Conservation (phyloP, 768 basidiomycete genomes). For the Brasilioporus rufonigricans region DNA sequence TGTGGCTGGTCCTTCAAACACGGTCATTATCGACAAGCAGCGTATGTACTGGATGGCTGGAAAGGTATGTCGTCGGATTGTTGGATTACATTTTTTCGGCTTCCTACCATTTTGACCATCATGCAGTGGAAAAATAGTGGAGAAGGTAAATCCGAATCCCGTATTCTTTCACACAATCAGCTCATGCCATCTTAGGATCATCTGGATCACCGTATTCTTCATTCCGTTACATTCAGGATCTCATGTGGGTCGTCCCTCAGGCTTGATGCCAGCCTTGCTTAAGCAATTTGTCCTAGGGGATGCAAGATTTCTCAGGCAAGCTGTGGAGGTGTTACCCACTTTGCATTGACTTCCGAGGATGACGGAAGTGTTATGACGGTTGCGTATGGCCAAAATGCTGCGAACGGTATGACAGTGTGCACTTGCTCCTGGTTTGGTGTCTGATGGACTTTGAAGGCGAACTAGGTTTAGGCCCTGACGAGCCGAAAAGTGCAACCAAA, state of each 20-base stretch:
- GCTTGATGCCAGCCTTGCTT: not conserved
- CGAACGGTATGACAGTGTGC: conserved; percentile 52
- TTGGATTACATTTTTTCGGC: not conserved
- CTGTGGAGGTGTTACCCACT: conserved; percentile 90
- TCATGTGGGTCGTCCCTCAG: conserved; percentile 52
- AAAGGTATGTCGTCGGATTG: conserved; percentile 45
- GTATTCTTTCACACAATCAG: not conserved
- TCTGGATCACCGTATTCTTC: conserved; percentile 84
- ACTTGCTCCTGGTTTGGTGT: not conserved
- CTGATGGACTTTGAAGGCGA: conserved; percentile 48
- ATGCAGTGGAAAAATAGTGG: conserved; percentile 91
- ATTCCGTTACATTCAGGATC: conserved; percentile 84
- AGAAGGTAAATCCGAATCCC: conserved; percentile 53
- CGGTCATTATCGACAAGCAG: conserved; percentile 80
- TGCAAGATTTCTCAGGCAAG: conserved; percentile 70
- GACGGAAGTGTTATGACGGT: conserved; percentile 79
- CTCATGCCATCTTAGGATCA: conserved; percentile 62
- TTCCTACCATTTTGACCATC: conserved; percentile 13
- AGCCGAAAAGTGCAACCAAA: conserved; percentile 86
- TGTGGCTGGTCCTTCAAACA: conserved; percentile 78
- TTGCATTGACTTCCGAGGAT: conserved; percentile 72
- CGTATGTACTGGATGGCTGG: conserved; percentile 88
- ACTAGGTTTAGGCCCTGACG: conserved; percentile 74
- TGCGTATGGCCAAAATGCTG: conserved; percentile 82
- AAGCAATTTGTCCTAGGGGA: conserved; percentile 44